These are phyloP conservation scores for Colletotrichum destructivum DNA, from an alignment of 2,329 filamentous ascomycete species.

Conservation along the genomic window DNA sequence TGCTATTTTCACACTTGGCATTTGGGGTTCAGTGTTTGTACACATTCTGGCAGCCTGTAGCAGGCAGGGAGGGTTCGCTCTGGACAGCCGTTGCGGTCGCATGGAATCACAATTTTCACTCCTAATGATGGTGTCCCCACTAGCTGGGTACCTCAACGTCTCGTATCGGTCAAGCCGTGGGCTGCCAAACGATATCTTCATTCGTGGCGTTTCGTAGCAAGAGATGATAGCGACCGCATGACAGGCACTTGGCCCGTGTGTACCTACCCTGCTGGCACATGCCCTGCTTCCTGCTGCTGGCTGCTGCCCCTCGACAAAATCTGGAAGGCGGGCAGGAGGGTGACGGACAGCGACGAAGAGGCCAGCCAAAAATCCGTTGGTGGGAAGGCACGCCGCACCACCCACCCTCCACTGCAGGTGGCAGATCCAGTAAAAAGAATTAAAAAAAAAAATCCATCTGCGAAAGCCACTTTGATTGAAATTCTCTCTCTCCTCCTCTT, in stretches of 20 bases:
- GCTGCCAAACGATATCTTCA: slow-evolving; percentile 10
- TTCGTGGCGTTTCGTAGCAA: neutral
- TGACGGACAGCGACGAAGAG: slow-evolving; percentile 2
- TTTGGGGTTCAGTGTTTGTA: slow-evolving; percentile 3
- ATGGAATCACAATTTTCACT: slow-evolving; percentile 37
- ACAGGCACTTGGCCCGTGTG: slow-evolving; percentile 13
- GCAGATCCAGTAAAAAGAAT: slow-evolving; percentile 42
- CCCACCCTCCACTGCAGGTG: slow-evolving; percentile 29
- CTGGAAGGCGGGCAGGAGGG: slow-evolving; percentile 31
- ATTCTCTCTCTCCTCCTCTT: slow-evolving; percentile 55
- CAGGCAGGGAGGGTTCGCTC: slow-evolving; percentile 11
- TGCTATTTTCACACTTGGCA: neutral
- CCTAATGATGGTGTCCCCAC: slow-evolving; percentile 21
- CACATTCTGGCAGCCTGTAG: neutral
- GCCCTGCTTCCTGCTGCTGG: slow-evolving; percentile 33
- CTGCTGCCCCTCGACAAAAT: slow-evolving; percentile 31
- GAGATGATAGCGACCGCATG: slow-evolving; percentile 13
- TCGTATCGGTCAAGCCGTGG: slow-evolving; percentile 27
- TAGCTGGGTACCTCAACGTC: slow-evolving; percentile 33
- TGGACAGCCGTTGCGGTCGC: slow-evolving; percentile 13
- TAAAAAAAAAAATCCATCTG: slow-evolving; percentile 43
- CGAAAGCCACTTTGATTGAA: slow-evolving; percentile 48
- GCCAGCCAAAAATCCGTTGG: slow-evolving; percentile 13
- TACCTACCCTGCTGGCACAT: slow-evolving; percentile 31
- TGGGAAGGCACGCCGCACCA: slow-evolving; percentile 21